Conservation (phyloP, 2,329 filamentous ascomycete genomes). For the Fusarium lateritium region DNA sequence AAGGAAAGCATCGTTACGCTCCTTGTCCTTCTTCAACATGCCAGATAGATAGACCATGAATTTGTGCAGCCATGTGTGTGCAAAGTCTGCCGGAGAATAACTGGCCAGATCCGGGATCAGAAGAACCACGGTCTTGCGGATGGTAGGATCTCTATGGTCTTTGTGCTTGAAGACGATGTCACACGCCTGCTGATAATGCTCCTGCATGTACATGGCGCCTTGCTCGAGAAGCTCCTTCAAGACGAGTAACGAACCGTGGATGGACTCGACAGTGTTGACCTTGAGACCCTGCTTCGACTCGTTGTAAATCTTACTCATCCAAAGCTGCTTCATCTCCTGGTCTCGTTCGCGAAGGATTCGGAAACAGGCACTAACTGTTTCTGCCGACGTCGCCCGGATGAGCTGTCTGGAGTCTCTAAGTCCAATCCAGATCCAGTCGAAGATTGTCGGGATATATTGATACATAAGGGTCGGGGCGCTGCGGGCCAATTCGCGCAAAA, state of each 20-base stretch:
- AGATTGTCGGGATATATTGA: conserved; percentile 92
- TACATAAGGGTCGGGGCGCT: conserved; percentile 97
- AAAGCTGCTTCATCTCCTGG: conserved; percentile 85
- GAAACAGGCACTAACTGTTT: conserved; percentile 95
- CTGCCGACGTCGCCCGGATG: conserved; percentile 91
- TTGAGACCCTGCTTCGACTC: conserved; percentile 87
- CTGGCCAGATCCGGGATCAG: conserved; percentile 94
- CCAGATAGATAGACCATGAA: conserved; percentile 97
- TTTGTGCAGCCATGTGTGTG: conserved; percentile 87
- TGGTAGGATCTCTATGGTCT: conserved; percentile 90
- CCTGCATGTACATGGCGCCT: conserved; percentile 99
- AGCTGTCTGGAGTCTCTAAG: conserved; percentile 90
- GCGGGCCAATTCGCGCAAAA: conserved; percentile 89
- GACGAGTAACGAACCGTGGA: conserved; percentile 94
- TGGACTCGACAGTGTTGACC: conserved; percentile 84
- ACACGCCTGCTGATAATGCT: conserved; percentile 91
- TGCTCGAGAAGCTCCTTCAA: conserved; percentile 94
- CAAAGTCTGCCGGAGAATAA: conserved; percentile 93
- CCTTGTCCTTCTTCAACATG: conserved; percentile 94
- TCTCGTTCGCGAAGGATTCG: conserved; percentile 96
- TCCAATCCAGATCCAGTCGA: conserved; percentile 96
- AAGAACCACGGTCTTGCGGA: conserved; percentile 89
- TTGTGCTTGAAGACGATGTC: conserved; percentile 94
- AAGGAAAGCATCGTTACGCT: conserved; percentile 93
- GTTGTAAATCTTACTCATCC: conserved; percentile 92